Evolutionary conservation across 2,329 filamentous ascomycete genomes (phyloP).

Genomic region (Arachnomyces sp.): DNA sequence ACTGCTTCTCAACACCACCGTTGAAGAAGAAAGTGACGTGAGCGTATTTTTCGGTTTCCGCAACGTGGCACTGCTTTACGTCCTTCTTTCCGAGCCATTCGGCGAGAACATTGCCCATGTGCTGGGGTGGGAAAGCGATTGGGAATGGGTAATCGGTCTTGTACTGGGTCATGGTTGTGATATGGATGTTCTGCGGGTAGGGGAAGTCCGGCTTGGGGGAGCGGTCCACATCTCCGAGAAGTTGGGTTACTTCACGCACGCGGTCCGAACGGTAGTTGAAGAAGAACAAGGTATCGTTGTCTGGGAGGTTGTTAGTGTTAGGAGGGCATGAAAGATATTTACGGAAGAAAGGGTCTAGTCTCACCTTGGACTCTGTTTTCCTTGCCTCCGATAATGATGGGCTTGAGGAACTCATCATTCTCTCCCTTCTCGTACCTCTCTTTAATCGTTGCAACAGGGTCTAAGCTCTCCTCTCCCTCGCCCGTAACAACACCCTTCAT

Average conservation of each 20-base stretch:
- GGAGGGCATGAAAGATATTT: neutral
- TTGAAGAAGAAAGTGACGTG: conserved; percentile 99
- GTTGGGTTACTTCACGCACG: conserved; percentile 89
- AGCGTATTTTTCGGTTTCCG: conserved; percentile 98
- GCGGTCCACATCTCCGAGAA: conserved; percentile 85
- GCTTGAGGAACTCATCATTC: conserved; percentile 96
- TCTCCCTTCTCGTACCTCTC: conserved; percentile 80
- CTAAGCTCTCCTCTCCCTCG: conserved; percentile 75
- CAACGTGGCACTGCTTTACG: conserved; percentile 88
- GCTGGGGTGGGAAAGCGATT: conserved; percentile 85
- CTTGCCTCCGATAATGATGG: conserved; percentile 85
- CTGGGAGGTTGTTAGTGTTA: conserved; percentile 37
- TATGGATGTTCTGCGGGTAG: conserved; percentile 76
- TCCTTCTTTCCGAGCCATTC: conserved; percentile 90
- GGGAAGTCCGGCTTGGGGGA: conserved; percentile 84
- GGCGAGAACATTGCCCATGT: conserved; percentile 96
- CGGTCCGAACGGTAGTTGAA: conserved; percentile 99
- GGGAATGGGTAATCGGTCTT: conserved; percentile 91
- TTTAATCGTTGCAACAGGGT: conserved; percentile 79
- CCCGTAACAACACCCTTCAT: conserved; percentile 78
- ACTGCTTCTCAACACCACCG: conserved; percentile 93
- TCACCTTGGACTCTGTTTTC: conserved; percentile 76
- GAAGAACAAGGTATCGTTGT: conserved; percentile 94
- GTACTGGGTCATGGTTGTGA: conserved; percentile 98
- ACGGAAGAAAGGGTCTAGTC: conserved; percentile 12